Evolutionary conservation across 768 basidiomycete species (phyloP).

Genomic region (Boletus rufocinnamomeus): DNA sequence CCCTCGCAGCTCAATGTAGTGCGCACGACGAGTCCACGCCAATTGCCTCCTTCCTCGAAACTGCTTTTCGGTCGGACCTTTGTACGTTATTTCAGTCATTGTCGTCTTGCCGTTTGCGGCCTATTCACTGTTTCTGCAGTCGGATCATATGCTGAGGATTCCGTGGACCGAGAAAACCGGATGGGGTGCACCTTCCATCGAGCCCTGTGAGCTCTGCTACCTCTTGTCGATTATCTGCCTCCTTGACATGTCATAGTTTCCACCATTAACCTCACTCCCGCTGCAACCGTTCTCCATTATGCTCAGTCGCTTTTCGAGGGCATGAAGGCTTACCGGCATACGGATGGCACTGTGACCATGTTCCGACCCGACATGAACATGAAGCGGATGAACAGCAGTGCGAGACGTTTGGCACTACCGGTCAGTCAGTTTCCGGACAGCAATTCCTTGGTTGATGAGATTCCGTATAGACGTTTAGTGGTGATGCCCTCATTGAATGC

Average conservation of each 20-base stretch:
- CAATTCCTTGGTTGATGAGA: slow-evolving; percentile 7
- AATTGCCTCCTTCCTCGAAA: slow-evolving; percentile 61
- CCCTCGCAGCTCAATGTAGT: slow-evolving; percentile 52
- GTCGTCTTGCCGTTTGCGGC: slow-evolving; percentile 7
- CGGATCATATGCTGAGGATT: slow-evolving; percentile 85
- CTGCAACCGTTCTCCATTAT: slow-evolving; percentile 85
- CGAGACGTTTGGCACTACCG: slow-evolving; percentile 73
- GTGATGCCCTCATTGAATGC: slow-evolving; percentile 68
- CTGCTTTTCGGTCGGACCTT: slow-evolving; percentile 88
- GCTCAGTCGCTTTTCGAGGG: slow-evolving; percentile 92
- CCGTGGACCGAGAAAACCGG: slow-evolving; percentile 71
- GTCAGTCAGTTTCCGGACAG: slow-evolving; percentile 40
- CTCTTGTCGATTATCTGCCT: neutral
- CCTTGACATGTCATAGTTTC: slow-evolving; percentile 22
- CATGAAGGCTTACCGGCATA: slow-evolving; percentile 87
- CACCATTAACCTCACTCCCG: slow-evolving; percentile 27
- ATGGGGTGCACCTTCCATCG: slow-evolving; percentile 82
- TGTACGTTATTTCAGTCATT: slow-evolving; percentile 42
- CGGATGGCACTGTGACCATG: slow-evolving; percentile 70
- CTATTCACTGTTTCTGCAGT: slow-evolving; percentile 41
- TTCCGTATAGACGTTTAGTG: slow-evolving; percentile 66
- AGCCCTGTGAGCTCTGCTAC: slow-evolving; percentile 62
- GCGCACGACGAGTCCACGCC: slow-evolving; percentile 53
- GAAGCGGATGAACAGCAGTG: slow-evolving; percentile 90
- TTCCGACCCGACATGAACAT: slow-evolving; percentile 99